Percentiles rank a stretch among this genome's conserved stretches.
Conservation (phyloP, 768 basidiomycete species). For the Boletellus ananiceps region DNA sequence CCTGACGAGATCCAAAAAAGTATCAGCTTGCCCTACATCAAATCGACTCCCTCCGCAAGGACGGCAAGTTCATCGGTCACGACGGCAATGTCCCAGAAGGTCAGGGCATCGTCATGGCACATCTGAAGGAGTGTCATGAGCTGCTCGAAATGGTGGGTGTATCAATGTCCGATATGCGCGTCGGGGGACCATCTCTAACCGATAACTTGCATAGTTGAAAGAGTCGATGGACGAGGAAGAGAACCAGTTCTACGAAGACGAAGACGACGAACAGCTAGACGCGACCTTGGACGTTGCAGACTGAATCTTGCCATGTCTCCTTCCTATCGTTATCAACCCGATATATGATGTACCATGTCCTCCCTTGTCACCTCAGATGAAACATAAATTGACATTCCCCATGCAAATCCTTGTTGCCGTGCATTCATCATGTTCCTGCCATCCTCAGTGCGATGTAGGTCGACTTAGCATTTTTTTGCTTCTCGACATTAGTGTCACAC, state of each 20-base stretch:
- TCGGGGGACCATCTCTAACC: neutral
- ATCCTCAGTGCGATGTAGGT: too few species aligned
- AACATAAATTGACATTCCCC: too few species aligned
- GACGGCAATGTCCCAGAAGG: constrained; percentile 93
- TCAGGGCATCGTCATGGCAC: constrained; percentile 93
- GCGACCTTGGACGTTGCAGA: constrained; percentile 6
- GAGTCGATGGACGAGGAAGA: constrained; percentile 77
- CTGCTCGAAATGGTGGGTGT: constrained; percentile 82
- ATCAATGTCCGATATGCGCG: neutral
- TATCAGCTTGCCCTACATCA: constrained; percentile 94
- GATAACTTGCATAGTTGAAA: constrained; percentile 44
- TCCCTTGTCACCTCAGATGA: neutral
- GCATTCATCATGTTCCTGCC: too few species aligned
- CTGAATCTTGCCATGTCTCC: constrained; percentile 5
- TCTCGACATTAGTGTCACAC: neutral
- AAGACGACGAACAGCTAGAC: constrained; percentile 35
- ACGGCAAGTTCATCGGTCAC: constrained; percentile 86
- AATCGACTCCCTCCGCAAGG: constrained; percentile 88
- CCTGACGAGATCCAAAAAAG: constrained; percentile 35
- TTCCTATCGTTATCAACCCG: neutral
- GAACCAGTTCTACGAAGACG: constrained; percentile 51
- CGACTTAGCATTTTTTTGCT: too few species aligned
- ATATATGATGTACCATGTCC: neutral
- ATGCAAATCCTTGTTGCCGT: too few species aligned
- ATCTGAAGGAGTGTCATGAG: constrained; percentile 95